These are phyloP conservation scores for Silene noctiflora DNA, from an alignment of 179 eudicot species.

Conservation along the genomic window DNA sequence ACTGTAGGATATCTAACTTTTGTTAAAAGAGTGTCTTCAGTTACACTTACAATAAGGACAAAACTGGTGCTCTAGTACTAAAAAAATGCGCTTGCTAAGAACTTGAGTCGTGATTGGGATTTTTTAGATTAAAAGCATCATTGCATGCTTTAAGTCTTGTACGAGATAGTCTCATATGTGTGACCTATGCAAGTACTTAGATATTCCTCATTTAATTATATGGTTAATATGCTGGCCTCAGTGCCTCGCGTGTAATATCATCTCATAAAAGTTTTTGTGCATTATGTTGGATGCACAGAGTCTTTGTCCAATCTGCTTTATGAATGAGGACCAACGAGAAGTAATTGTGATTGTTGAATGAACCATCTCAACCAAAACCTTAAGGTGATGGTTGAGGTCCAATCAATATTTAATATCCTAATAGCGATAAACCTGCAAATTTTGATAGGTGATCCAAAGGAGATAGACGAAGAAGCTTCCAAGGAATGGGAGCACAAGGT, in stretches of 20 bases:
- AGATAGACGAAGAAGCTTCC: constrained; percentile 87
- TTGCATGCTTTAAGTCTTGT: background rate
- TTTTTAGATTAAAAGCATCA: background rate
- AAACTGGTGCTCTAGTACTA: background rate
- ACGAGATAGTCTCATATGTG: background rate
- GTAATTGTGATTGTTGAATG: no score
- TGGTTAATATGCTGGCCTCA: background rate
- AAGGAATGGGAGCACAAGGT: constrained; percentile 99
- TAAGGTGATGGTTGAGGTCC: background rate
- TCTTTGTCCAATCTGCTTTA: background rate
- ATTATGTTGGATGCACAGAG: background rate
- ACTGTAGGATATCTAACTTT: constrained; percentile 12
- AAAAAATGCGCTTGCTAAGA: background rate
- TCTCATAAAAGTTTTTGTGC: background rate
- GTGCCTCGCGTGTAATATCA: background rate
- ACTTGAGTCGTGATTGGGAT: background rate
- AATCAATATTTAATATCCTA: background rate
- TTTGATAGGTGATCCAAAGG: constrained; percentile 68
- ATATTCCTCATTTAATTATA: no score
- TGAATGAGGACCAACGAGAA: constrained; percentile 9
- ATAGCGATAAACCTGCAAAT: constrained; percentile 15
- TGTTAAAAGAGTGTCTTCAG: constrained; percentile 1
- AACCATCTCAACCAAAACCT: no score
- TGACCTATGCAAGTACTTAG: background rate
- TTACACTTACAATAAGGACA: background rate